Conservation (phyloP, 768 basidiomycete species). For the Boletus reticulatus region DNA sequence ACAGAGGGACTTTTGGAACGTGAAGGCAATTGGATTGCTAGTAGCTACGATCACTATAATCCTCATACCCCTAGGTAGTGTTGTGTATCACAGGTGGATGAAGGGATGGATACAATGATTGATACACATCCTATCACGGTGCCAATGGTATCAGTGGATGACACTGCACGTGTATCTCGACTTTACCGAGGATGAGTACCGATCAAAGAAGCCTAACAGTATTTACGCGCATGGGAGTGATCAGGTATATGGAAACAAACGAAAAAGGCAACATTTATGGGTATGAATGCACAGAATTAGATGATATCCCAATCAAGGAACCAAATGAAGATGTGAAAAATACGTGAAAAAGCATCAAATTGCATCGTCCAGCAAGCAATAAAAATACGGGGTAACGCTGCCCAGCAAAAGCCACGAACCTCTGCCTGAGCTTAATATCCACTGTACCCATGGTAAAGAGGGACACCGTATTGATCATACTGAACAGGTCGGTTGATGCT, state of each 20-base stretch:
- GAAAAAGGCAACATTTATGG: neutral
- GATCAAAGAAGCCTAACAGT: constrained; percentile 10
- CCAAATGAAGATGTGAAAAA: neutral
- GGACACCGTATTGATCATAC: constrained; percentile 55
- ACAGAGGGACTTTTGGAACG: neutral
- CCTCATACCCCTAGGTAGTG: constrained; percentile 19
- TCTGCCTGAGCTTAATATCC: constrained; percentile 17
- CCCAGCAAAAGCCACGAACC: neutral
- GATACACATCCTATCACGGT: constrained; percentile 11
- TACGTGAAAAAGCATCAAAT: neutral
- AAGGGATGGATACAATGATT: constrained; percentile 21
- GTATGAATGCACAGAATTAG: constrained; percentile 21
- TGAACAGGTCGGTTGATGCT: constrained; percentile 45
- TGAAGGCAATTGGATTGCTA: constrained; percentile 12
- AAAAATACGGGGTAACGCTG: neutral
- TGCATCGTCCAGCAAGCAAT: constrained; percentile 35
- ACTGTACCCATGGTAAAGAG: constrained; percentile 51
- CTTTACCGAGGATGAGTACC: constrained; percentile 2
- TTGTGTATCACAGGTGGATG: constrained; percentile 23
- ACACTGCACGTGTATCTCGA: constrained; percentile 2
- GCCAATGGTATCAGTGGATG: neutral
- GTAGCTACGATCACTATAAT: constrained; percentile 7
- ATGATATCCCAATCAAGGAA: neutral
- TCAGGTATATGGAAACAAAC: constrained; percentile 1
- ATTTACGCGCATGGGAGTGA: neutral